phyloP scores from a whole-genome alignment of 768 basidiomycete species.

The Austroboletus eburneus region DNA sequence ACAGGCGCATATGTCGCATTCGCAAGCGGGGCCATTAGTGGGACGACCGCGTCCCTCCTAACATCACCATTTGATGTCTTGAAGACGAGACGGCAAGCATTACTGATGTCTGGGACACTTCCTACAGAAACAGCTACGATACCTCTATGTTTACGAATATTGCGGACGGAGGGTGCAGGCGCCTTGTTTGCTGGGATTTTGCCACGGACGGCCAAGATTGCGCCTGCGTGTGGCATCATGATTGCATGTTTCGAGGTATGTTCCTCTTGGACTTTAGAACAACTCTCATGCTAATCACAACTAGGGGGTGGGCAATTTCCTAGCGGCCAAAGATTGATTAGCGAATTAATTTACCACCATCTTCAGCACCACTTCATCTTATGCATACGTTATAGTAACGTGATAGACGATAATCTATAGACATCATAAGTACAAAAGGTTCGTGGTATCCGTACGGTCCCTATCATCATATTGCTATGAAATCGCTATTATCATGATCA shows the following conservation, averaged over 20 bases:
- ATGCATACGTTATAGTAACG: slow-evolving; percentile 26
- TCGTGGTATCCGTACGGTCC: slow-evolving; percentile 23
- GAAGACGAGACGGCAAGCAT: slow-evolving; percentile 89
- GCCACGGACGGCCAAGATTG: slow-evolving; percentile 91
- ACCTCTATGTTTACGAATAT: slow-evolving; percentile 62
- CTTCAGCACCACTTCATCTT: slow-evolving; percentile 20
- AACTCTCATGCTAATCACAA: slow-evolving; percentile 11
- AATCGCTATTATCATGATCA: slow-evolving; percentile 25
- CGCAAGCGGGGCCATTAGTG: slow-evolving; percentile 85
- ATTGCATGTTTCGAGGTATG: slow-evolving; percentile 90
- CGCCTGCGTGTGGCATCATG: slow-evolving; percentile 98
- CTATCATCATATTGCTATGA: slow-evolving; percentile 1
- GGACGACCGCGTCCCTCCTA: slow-evolving; percentile 78
- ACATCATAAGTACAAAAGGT: neutral
- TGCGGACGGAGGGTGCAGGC: slow-evolving; percentile 71
- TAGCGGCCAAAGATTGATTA: slow-evolving; percentile 36
- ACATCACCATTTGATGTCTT: slow-evolving; percentile 97
- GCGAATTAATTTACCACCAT: slow-evolving; percentile 11
- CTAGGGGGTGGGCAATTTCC: slow-evolving; percentile 57
- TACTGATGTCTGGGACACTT: slow-evolving; percentile 58
- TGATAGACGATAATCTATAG: slow-evolving; percentile 17
- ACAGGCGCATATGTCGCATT: slow-evolving; percentile 73
- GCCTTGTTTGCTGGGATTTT: slow-evolving; percentile 82
- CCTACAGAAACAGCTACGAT: slow-evolving; percentile 46
- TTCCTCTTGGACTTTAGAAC: neutral